These are phyloP conservation scores for Triticum turgidum DNA, from an alignment of 176 grass and related monocot species.

Conservation along the genomic window DNA sequence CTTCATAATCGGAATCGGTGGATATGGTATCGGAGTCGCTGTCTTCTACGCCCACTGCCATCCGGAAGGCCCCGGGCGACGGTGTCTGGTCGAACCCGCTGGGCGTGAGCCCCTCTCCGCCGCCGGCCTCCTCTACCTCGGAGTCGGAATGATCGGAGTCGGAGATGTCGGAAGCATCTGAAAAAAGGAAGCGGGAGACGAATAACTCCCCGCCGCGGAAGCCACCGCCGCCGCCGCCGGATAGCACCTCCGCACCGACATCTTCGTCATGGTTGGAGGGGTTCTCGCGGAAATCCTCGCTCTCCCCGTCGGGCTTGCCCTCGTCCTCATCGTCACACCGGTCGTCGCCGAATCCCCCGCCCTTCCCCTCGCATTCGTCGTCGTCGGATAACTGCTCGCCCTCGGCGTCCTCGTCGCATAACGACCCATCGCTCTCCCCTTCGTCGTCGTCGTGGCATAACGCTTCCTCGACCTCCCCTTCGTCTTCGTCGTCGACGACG, in stretches of 20 bases:
- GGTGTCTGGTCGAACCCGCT: background rate
- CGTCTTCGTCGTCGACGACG: background rate
- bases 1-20: background rate
- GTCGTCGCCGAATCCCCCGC: background rate
- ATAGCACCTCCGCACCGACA: background rate
- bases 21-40: background rate
- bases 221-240: background rate
- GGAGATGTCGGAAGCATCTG: background rate
- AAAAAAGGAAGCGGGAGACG: constrained; percentile 19
- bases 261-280: background rate
- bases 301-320: background rate
- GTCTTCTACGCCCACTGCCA: background rate
- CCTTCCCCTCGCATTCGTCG: background rate
- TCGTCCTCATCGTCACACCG: background rate
- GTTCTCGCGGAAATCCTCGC: background rate
- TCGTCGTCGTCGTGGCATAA: background rate
- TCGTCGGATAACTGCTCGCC: background rate
- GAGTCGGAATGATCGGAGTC: background rate
- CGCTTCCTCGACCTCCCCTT: background rate
- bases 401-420: background rate
- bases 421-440: background rate
- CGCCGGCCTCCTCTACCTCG: constrained; percentile 22
- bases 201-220: background rate
- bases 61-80: background rate
- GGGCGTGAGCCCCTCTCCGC: background rate